These are phyloP conservation scores for Mrakia gelida DNA, from an alignment of 768 basidiomycete genomes.

Conservation along the genomic window DNA sequence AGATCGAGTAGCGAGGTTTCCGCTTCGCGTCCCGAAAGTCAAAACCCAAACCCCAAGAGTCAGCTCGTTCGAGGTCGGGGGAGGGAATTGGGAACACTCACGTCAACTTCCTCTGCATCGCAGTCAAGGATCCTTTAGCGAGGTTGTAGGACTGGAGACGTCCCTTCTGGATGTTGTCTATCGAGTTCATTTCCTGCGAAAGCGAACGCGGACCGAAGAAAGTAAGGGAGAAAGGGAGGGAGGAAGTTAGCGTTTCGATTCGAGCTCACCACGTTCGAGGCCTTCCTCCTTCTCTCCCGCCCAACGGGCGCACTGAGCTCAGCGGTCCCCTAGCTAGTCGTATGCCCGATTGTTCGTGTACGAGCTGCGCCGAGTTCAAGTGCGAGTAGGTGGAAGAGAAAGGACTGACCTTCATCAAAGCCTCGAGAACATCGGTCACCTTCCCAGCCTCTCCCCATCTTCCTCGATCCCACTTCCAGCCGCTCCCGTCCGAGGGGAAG, in stretches of 20 bases:
- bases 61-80: neutral
- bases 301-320: no score
- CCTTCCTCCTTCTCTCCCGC: no score
- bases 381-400: neutral
- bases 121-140: constrained; percentile 83
- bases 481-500: constrained; percentile 47
- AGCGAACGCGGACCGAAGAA: neutral
- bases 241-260: neutral
- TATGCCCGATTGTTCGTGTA: no score
- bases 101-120: constrained; percentile 93
- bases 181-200: constrained; percentile 80
- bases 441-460: constrained; percentile 80
- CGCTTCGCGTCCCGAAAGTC: constrained; percentile 53
- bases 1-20: constrained; percentile 88
- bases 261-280: neutral
- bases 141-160: constrained; percentile 89
- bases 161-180: constrained; percentile 88
- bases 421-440: constrained; percentile 77
- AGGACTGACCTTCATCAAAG: constrained; percentile 68
- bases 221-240: neutral
- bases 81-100: constrained; percentile 44
- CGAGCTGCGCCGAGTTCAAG: neutral
- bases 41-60: neutral
- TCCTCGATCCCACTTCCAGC: constrained; percentile 91
- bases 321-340: no score